phyloP scores from a whole-genome alignment of 2,329 filamentous ascomycete genomes.

The Penicillium brevicompactum region DNA sequence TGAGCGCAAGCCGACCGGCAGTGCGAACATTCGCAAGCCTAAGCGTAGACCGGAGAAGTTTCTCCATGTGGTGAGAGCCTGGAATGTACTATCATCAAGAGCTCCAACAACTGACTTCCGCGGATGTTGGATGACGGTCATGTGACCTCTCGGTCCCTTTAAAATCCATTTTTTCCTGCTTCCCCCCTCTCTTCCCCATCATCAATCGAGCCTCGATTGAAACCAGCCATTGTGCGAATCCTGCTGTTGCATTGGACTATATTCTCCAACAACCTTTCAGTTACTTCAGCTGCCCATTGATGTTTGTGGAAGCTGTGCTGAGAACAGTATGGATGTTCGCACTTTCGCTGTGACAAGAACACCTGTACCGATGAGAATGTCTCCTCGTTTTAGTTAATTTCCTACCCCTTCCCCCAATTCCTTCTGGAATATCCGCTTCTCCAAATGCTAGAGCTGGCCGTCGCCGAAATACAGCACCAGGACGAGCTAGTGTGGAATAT shows the following conservation, averaged over 20 bases:
- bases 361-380: background rate
- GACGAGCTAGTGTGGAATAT: constrained; percentile 59
- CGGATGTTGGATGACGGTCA: constrained; percentile 11
- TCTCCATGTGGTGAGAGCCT: constrained; percentile 27
- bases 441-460: constrained; percentile 60
- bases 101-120: constrained; percentile 4
- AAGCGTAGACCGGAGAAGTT: constrained; percentile 31
- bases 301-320: constrained; percentile 11
- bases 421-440: constrained; percentile 40
- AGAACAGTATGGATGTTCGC: background rate
- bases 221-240: background rate
- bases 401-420: constrained; percentile 1
- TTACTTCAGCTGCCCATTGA: constrained; percentile 15
- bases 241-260: background rate
- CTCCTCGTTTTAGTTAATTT: background rate
- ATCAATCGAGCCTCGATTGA: background rate
- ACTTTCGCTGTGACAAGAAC: background rate
- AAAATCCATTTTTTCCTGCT: constrained; percentile 16
- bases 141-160: constrained; percentile 12
- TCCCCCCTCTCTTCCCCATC: background rate
- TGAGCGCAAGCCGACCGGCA: constrained; percentile 31
- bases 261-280: constrained; percentile 1
- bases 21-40: constrained; percentile 23
- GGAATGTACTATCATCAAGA: constrained; percentile 5
- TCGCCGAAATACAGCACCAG: constrained; percentile 50